A percentile compares a stretch with the other conserved stretches of the same genome.
phyloP scores from a whole-genome alignment of 225 moss, liverwort and hornwort genomes.

The Climacium dendroides region DNA sequence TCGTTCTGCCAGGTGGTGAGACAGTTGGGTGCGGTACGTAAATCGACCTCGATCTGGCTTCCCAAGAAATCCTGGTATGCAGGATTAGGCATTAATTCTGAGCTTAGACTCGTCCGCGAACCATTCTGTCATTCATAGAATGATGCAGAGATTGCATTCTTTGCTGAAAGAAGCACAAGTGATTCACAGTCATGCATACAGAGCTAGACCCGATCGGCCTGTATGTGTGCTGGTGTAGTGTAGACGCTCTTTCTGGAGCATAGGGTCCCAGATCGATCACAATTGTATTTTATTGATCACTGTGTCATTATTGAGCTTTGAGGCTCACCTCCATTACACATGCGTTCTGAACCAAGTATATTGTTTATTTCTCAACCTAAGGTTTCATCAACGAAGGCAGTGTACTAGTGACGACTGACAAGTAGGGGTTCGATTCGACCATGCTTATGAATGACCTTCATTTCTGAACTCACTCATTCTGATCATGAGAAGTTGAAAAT shows the following conservation, averaged over 20 bases:
- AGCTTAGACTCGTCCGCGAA: background rate
- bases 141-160: background rate
- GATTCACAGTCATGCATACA: background rate
- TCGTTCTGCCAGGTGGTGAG: background rate
- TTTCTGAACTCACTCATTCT: background rate
- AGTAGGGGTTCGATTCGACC: background rate
- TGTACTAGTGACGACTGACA: background rate
- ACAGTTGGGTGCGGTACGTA: background rate
- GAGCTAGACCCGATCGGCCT: background rate
- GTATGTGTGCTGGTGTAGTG: background rate
- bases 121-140: background rate
- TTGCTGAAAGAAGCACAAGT: background rate
- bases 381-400: background rate
- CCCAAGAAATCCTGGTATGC: background rate
- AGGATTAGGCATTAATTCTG: background rate
- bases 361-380: background rate
- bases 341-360: background rate
- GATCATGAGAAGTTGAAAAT: background rate
- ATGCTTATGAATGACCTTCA: no score
- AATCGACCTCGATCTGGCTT: background rate
- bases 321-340: background rate
- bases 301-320: background rate
- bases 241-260: background rate
- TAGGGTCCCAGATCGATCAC: background rate
- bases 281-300: background rate